Conservation (phyloP, 2,329 filamentous ascomycete species). For the Rhynchosporium graminicola region DNA sequence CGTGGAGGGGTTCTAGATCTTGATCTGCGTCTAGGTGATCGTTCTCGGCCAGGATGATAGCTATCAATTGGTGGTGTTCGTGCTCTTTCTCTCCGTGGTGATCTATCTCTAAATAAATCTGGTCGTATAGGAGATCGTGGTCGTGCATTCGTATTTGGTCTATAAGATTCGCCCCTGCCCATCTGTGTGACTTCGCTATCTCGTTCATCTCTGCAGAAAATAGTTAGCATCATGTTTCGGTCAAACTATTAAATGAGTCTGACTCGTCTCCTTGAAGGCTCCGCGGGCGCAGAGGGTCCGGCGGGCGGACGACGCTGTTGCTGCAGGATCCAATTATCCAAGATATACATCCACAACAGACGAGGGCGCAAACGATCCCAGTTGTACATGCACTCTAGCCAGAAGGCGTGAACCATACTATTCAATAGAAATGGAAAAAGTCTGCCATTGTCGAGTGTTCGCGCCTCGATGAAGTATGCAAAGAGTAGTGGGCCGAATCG, state of each 20-base stretch:
- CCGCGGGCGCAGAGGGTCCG: too few relatives aligned
- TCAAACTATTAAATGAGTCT: conserved; percentile 3
- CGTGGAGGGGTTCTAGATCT: conserved; percentile 36
- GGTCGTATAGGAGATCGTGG: conserved; percentile 36
- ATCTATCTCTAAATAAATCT: conserved; percentile 28
- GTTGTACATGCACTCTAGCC: not conserved
- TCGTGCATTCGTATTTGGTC: conserved; percentile 35
- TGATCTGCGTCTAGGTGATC: conserved; percentile 38
- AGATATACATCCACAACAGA: not conserved
- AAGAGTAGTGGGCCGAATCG: too few relatives aligned
- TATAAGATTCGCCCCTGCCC: conserved; percentile 41
- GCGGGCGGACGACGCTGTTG: not conserved
- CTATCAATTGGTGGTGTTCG: conserved; percentile 36
- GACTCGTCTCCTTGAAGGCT: not conserved
- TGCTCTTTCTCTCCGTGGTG: conserved; percentile 32
- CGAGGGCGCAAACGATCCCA: not conserved
- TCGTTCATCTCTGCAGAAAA: conserved; percentile 28
- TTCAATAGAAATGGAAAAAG: not conserved
- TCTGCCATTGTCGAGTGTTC: too few relatives aligned
- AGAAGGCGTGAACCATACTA: not conserved
- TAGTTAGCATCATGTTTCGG: not conserved
- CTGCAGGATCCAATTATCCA: not conserved
- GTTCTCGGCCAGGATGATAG: conserved; percentile 37
- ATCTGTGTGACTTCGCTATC: conserved; percentile 41
- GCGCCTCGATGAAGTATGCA: too few relatives aligned